Conservation (phyloP, 139 green algal genomes). For the Ulvella scutata region DNA sequence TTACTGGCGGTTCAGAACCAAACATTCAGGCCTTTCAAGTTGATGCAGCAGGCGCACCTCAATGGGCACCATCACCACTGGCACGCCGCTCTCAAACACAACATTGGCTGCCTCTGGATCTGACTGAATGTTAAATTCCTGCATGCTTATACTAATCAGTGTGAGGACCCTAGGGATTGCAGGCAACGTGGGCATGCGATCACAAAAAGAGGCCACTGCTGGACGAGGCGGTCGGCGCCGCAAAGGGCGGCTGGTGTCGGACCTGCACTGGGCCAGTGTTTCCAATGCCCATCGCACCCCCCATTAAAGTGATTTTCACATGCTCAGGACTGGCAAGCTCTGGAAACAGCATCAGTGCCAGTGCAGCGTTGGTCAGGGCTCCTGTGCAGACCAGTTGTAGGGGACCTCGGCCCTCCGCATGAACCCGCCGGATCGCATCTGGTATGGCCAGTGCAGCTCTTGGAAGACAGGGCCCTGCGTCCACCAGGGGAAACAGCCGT, state of each 20-base stretch:
- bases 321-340: slow-evolving; percentile 18
- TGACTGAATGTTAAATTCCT: slow-evolving; percentile 65
- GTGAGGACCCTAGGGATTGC: no score
- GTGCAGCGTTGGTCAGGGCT: slow-evolving; percentile 79
- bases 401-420: not conserved
- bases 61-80: slow-evolving; percentile 81
- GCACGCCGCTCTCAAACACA: slow-evolving; percentile 61
- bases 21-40: no score
- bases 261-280: slow-evolving; percentile 20
- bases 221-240: no score
- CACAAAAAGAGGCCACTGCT: no score
- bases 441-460: slow-evolving; percentile 58
- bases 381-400: slow-evolving; percentile 66
- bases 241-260: not conserved
- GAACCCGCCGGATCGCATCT: slow-evolving; percentile 27
- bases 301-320: slow-evolving; percentile 18
- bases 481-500: slow-evolving; percentile 5
- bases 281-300: slow-evolving; percentile 3
- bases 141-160: no score
- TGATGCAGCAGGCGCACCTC: slow-evolving; percentile 50
- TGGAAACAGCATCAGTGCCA: slow-evolving; percentile 75
- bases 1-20: no score
- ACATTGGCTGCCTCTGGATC: slow-evolving; percentile 75
- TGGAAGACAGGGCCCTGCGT: slow-evolving; percentile 5
- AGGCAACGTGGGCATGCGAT: no score